Percentiles rank a stretch among this genome's conserved stretches.
Conservation (phyloP, 1,139 yeast genomes). For the Taphrina deformans region DNA sequence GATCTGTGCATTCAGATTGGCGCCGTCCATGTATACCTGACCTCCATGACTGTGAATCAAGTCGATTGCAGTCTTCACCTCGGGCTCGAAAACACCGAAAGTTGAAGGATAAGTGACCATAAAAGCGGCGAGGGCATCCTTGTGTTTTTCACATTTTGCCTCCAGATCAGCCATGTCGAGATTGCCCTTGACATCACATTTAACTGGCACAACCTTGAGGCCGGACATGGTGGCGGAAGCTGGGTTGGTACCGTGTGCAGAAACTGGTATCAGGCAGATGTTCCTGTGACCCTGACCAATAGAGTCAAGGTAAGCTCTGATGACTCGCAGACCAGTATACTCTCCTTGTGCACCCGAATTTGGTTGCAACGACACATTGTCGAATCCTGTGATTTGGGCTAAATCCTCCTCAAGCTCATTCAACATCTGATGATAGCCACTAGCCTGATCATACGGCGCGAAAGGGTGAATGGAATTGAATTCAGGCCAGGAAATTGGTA, state of each 20-base stretch:
- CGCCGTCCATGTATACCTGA: conserved; percentile 96
- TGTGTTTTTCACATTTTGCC: conserved; percentile 69
- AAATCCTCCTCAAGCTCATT: conserved; percentile 77
- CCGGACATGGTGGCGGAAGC: conserved; percentile 99
- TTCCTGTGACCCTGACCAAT: conserved; percentile 74
- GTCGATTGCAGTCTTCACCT: conserved; percentile 78
- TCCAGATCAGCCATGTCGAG: conserved; percentile 75
- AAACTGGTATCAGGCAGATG: conserved; percentile 89
- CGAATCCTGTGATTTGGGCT: conserved; percentile 93
- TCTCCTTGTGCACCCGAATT: conserved; percentile 99
- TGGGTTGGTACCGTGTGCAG: conserved; percentile 98
- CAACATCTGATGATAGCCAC: conserved; percentile 75
- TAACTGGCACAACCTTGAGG: conserved; percentile 85
- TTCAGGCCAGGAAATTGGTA: conserved; percentile 91
- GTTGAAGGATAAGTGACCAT: conserved; percentile 99
- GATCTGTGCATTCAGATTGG: conserved; percentile 98
- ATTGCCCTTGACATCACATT: conserved; percentile 82
- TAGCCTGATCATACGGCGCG: conserved; percentile 82
- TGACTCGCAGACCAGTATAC: conserved; percentile 87
- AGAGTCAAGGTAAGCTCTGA: conserved; percentile 71
- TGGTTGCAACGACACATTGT: conserved; percentile 89
- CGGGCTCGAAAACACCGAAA: conserved; percentile 93
- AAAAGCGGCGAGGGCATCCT: conserved; percentile 73
- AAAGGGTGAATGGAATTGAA: conserved; percentile 87
- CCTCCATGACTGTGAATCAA: conserved; percentile 85